Evolutionary conservation across 1,139 yeast genomes (phyloP), one percentile per base, ranked within the genome.

Genomic region (Pichia sp.): DNA sequence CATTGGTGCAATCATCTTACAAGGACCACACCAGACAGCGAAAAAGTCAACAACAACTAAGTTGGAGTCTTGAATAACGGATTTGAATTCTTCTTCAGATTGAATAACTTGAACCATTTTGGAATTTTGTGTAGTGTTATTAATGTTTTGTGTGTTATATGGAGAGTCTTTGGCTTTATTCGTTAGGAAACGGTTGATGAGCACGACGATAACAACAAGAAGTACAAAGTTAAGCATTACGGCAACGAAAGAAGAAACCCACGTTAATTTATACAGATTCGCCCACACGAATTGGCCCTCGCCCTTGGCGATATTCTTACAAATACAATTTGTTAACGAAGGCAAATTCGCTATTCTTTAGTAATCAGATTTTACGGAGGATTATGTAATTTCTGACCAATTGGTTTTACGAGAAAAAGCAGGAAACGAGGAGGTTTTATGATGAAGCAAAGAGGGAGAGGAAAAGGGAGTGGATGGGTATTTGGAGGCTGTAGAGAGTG

Each of bases 21-120:
- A 88, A 51, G 97, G 96, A 57, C 95, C 96, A 69, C 97, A 88
- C 96, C 97, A 88, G 51, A 90, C 81, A 56, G 97, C 96, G 59
- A 81, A 86, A 71, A 88, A 88, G 71, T 88, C 97, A 53, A 88
- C 86, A 52, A 88, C 94, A 54, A 85, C 85, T 61, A 85, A 73
- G 53, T 81, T 81, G 33, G 50, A 34, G 52, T 74, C 77, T 45
- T 67, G 55, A 56, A 83, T 71, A 53, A 79, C 82, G 48, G 71
- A 67, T 44, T 74, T 66, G 72, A 85, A 85, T 63, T 85, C 87
- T 52, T 73, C 74, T 51, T 68, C 68, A 49, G 77, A 61, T 38
- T 66, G 55, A 50, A 82, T 60, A 38, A 46, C 50, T 44, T 46
- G 46, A 67, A 57, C 47, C 68, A 52, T 48, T 29, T 37, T 42